Base-by-base conservation (phyloP, 116 monocot species). In the Zostera marina region DNA sequence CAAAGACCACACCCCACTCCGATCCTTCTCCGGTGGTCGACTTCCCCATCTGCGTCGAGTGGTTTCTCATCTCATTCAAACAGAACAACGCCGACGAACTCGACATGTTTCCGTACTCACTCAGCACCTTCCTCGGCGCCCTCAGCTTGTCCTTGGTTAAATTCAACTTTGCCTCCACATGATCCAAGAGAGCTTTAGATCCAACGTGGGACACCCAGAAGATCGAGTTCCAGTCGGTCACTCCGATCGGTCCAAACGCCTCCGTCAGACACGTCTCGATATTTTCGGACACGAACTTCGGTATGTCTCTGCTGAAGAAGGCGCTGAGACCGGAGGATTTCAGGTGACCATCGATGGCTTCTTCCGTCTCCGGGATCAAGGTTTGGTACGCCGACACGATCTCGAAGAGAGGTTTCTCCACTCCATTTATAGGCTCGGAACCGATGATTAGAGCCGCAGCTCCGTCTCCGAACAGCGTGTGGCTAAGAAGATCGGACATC, bases 401-500 rank as follows among this genome's bases (percentile, higher is more conserved):
- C 65, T 69, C 38, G 54, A 69, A 74, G 1, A 74, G 9, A 14
- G 74, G 69, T 2, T 53, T 22, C 55, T 74, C 74, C 3, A 60
- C 9, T 9, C 16, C 41, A 0, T 39, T 11, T 40, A 53, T 63
- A 1, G 74, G 74, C 44, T 60, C 69, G 3, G 69, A 24, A 14
- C 74, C 74, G 5, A 74, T 59, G 47, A 74, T 32, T n/a, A 69
- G 25, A 1, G 74, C 68, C 3, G 51, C 69, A 1, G 69, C 68
- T 9, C 74, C 74, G 60, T 74, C 74, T 6, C 74, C 74, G 41
- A 74, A 74, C 19, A 74, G 44, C 0, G 74, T 64, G 41, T 69
- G 69, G 8, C 64, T 60, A n/a, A 74, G 59, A 41, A 74, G 64
- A 23, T 52, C 32, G 53, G 64, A 69, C 14, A 69, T 44, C 46